Base-by-base conservation (phyloP, 768 basidiomycete species). In the Termitomyces sp. region DNA sequence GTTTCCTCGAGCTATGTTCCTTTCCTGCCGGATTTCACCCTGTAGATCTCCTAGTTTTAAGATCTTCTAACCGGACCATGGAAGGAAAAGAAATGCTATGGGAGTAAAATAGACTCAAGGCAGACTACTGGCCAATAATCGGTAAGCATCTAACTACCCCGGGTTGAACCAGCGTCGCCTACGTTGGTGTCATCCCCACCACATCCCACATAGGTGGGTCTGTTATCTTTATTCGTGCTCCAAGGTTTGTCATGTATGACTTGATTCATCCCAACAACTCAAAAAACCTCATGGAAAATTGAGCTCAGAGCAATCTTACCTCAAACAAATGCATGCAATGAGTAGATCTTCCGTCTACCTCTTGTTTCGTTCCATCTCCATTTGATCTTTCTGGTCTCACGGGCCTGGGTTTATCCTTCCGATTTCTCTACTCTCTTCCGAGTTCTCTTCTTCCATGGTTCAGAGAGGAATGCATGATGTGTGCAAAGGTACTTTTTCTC, bases 311-410 rank as follows among this genome's bases (percentile, higher is more conserved):
- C n/a, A n/a, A n/a, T n/a, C n/a, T n/a, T n/a, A n/a, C 71, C 71
- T 74, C 73, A 52, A 68, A 73, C 67, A 57, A 36, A 71, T 63
- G 38, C 60, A 63, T 4, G 67, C 72, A 55, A 68, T 4, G 72
- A 64, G 41, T 74, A 73, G 35, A 74, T 67, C 9, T 20, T 41
- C 9, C 9, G 8, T 40, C 38, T 40, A 18, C 18, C 1, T 40
- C 36, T 38, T 33, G 38, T 8, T 40, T 40, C 40, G 40, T 41
- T 41, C 3, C n/a, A 5, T 41, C 40, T 33, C 33, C 11, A 14
- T 36, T 3, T 36, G 13, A 14, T 14, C 4, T 40, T n/a, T 41
- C 9, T 20, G 40, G n/a, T 41, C n/a, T 10, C n/a, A n/a, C 7
- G n/a, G n/a, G n/a, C n/a, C 9, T 41, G 8, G 18, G 7, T 18